These are phyloP conservation scores for Trichoderma brevicompactum DNA, from an alignment of 2,329 filamentous ascomycete genomes.

Conservation along the genomic window DNA sequence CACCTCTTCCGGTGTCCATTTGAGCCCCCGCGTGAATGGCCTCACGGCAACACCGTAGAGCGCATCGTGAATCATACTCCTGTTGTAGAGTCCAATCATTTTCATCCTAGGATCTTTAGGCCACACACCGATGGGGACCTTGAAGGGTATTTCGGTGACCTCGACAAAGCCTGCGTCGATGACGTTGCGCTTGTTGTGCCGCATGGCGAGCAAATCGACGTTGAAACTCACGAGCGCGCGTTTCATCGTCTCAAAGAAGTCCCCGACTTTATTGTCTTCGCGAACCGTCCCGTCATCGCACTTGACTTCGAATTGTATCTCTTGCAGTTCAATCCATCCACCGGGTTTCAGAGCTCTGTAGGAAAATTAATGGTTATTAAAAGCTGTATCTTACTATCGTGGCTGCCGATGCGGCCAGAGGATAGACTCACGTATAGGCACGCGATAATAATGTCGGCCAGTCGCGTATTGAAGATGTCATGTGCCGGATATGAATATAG, in stretches of 20 bases:
- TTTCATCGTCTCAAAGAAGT: slow-evolving; percentile 39
- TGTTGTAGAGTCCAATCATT: slow-evolving; percentile 47
- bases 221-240: slow-evolving; percentile 39
- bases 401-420: not conserved
- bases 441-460: slow-evolving; percentile 34
- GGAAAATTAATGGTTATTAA: not conserved
- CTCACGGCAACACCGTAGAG: slow-evolving; percentile 42
- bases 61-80: slow-evolving; percentile 38
- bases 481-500: slow-evolving; percentile 41
- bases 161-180: slow-evolving; percentile 47
- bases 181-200: slow-evolving; percentile 38
- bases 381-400: accelerated
- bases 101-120: slow-evolving; percentile 51
- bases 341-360: slow-evolving; percentile 46
- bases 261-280: slow-evolving; percentile 35
- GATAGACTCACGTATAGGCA: slow-evolving; percentile 5
- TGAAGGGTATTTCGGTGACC: slow-evolving; percentile 45
- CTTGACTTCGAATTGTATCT: slow-evolving; percentile 36
- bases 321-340: slow-evolving; percentile 52
- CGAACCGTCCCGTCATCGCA: slow-evolving; percentile 40
- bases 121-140: slow-evolving; percentile 55
- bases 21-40: slow-evolving; percentile 42
- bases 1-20: slow-evolving; percentile 43
- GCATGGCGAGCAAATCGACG: slow-evolving; percentile 40
- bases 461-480: slow-evolving; percentile 39